Conservation (phyloP, 2,329 filamentous ascomycete species). For the Lachnellula arida region DNA sequence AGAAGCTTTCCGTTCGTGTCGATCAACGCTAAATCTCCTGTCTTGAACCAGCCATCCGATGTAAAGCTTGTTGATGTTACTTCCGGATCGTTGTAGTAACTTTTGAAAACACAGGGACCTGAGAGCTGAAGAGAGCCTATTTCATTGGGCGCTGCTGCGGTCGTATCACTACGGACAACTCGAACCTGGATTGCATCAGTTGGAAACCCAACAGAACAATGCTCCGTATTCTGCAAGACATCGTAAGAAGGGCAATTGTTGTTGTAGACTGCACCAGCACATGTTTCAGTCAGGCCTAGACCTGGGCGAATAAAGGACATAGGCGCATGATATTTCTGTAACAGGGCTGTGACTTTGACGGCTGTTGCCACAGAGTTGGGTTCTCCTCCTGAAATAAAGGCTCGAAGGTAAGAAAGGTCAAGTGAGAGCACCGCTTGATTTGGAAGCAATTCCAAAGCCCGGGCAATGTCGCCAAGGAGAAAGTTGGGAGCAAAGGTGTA, state of each 20-base stretch:
- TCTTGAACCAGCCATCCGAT: conserved; percentile 41
- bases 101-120: conserved; percentile 54
- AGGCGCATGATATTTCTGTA: conserved; percentile 33
- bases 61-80: conserved; percentile 55
- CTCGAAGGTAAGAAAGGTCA: conserved; percentile 31
- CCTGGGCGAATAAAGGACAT: conserved; percentile 37
- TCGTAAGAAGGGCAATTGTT: conserved; percentile 39
- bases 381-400: conserved; percentile 43
- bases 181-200: conserved; percentile 39
- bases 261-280: conserved; percentile 43
- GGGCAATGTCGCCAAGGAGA: conserved; percentile 30
- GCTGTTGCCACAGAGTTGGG: conserved; percentile 37
- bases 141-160: conserved; percentile 22
- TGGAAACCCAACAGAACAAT: conserved; percentile 37
- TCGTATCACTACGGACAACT: conserved; percentile 22
- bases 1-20: conserved; percentile 34
- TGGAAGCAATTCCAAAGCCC: not conserved
- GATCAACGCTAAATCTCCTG: conserved; percentile 36
- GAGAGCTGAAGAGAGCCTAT: not conserved
- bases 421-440: not conserved
- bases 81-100: conserved; percentile 36
- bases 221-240: conserved; percentile 20
- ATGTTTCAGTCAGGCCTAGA: conserved; percentile 51
- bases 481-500: conserved; percentile 44
- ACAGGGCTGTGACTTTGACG: conserved; percentile 22